Evolutionary conservation across 1,284 basidiomycete species (phyloP), one percentile per base, ranked within the genome.

Genomic region (Heterobasidion parviporum): DNA sequence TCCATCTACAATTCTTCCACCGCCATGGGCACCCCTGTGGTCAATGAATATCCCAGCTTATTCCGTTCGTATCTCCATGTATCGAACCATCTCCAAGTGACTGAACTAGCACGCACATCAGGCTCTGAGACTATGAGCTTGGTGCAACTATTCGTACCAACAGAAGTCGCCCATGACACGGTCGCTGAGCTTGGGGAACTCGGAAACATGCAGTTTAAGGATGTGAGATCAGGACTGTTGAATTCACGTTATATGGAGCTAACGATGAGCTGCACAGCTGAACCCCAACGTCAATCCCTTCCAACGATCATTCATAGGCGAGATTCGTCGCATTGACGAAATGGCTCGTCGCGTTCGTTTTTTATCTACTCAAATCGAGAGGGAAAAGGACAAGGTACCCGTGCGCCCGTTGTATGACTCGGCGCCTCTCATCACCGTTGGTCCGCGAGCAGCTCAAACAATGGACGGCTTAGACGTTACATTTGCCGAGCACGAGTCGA

Each of bases 81-180:
- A 16, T 18, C n/a, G 49, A 10, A 7, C n/a, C 38, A 47, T 49
- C 8, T 12, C 33, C 41, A 54, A n/a, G 57, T 44, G 54, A 33
- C 36, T 56, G 15, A 53, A 10, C 3, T 41, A 10, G 38, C n/a
- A 2, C 61, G 62, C 7, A 38, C 16, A 18, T 18, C 18, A 95
- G 93, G 89, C 61, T 96, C 93, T 77, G 93, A 95, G 75, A 82
- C 85, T 76, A 98, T 98, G 95, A 95, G 93, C 78, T 80, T 97
- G 75, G 90, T 98, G 63, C 95, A 99, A 80, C 87, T 99, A 68
- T 97, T 96, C 73, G 91, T 98, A 64, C 96, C 97, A 52, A 90
- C 92, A 51, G 97, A 99, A 79, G 93, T 97, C 56, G 94, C 95
- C 26, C 97, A 99, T 72, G 92, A 97, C 67, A 92, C 96, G 52